Evolutionary conservation across 257 asterid genomes (phyloP).

Genomic region (Paulownia fortunei): DNA sequence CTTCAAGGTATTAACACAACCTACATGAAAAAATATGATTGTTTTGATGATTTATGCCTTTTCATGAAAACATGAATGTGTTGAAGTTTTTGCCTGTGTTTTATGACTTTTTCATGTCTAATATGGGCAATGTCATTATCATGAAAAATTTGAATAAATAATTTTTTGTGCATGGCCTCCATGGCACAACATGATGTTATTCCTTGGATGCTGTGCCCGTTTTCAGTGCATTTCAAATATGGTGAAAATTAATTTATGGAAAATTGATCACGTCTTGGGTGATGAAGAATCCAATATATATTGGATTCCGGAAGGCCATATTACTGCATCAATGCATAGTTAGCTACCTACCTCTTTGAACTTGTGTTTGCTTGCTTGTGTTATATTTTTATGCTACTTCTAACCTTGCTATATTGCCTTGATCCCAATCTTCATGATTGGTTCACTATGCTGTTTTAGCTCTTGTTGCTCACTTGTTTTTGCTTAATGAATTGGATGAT

Average conservation of each 20-base stretch:
- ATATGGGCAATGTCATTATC: background rate
- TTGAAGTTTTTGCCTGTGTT: background rate
- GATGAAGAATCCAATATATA: background rate
- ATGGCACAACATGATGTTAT: background rate
- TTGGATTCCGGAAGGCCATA: background rate
- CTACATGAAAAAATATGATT: background rate
- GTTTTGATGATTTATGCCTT: background rate
- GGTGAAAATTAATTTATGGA: background rate
- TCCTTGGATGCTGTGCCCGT: background rate
- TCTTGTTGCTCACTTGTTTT: background rate
- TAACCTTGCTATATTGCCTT: slow-evolving; percentile 12
- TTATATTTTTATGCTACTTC: background rate
- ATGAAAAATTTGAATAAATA: background rate
- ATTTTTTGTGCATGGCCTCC: background rate
- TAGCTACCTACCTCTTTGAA: background rate
- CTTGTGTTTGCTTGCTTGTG: background rate
- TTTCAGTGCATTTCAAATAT: background rate
- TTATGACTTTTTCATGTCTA: background rate
- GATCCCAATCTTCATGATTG: slow-evolving; percentile 5
- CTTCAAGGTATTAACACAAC: background rate
- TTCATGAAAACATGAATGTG: background rate
- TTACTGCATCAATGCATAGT: background rate
- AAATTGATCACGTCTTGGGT: background rate
- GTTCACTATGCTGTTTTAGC: background rate
- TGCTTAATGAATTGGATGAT: slow-evolving; percentile 1